A percentile compares a stretch with the other conserved stretches of the same genome.
These are phyloP conservation scores for Trichodelitschia bisporula DNA, from an alignment of 495 filamentous ascomycete genomes.

Conservation along the genomic window DNA sequence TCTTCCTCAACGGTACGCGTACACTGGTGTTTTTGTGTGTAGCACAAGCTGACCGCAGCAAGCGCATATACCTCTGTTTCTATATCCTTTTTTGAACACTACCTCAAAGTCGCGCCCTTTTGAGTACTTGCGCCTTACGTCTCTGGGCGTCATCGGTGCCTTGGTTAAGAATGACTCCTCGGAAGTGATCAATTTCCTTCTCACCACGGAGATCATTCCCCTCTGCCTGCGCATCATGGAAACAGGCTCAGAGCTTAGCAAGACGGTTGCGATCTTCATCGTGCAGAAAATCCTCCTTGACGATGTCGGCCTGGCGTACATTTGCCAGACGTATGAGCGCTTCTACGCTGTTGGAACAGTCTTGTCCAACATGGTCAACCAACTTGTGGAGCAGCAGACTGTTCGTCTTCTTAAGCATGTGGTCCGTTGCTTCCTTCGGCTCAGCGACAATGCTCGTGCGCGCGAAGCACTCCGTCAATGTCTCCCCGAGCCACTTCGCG, in stretches of 20 bases:
- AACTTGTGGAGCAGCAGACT: slow-evolving; percentile 93
- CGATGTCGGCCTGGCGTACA: slow-evolving; percentile 92
- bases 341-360: slow-evolving; percentile 98
- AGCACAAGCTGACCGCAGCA: neutral
- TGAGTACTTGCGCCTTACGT: slow-evolving; percentile 92
- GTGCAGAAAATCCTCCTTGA: slow-evolving; percentile 99
- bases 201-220: slow-evolving; percentile 97
- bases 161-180: slow-evolving; percentile 97
- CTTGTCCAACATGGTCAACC: slow-evolving; percentile 93
- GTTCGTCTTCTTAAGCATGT: slow-evolving; percentile 93
- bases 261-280: slow-evolving; percentile 98
- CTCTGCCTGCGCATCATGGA: slow-evolving; percentile 98
- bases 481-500: slow-evolving; percentile 84
- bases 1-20: slow-evolving; percentile 69
- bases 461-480: slow-evolving; percentile 91
- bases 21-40: neutral
- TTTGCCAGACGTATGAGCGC: slow-evolving; percentile 97
- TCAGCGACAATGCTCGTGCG: slow-evolving; percentile 90
- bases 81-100: slow-evolving; percentile 97
- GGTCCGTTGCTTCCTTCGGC: slow-evolving; percentile 85
- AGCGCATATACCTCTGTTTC: slow-evolving; percentile 81
- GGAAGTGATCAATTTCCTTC: slow-evolving; percentile 95
- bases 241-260: slow-evolving; percentile 93
- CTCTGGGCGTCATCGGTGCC: slow-evolving; percentile 92
- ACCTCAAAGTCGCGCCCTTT: slow-evolving; percentile 96